phyloP scores from a whole-genome alignment of 1,284 basidiomycete genomes.

The Apiotrichum siamense region DNA sequence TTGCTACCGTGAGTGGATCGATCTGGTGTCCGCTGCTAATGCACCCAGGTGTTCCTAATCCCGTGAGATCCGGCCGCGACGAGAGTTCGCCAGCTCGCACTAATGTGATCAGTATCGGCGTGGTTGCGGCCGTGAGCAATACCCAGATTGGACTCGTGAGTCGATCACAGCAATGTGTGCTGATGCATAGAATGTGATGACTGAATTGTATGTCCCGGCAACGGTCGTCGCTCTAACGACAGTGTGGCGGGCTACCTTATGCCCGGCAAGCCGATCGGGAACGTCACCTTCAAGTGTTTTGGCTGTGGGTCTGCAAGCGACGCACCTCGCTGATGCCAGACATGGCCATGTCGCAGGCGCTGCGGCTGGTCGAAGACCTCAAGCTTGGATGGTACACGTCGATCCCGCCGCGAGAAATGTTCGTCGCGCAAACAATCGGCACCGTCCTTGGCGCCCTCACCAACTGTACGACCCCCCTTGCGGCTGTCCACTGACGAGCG shows the following conservation, averaged over 20 bases:
- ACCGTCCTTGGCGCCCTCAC: slow-evolving; percentile 50
- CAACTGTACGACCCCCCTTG: slow-evolving; percentile 33
- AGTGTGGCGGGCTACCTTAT: slow-evolving; percentile 50
- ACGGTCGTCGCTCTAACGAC: not conserved
- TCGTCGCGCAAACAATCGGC: slow-evolving; percentile 49
- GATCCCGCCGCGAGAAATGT: slow-evolving; percentile 49
- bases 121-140: slow-evolving; percentile 51
- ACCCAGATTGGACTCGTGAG: slow-evolving; percentile 48
- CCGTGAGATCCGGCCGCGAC: slow-evolving; percentile 37
- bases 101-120: slow-evolving; percentile 44
- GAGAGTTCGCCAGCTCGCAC: slow-evolving; percentile 14
- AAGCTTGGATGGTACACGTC: slow-evolving; percentile 50
- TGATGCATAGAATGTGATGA: slow-evolving; percentile 46
- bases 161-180: no score
- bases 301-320: slow-evolving; percentile 28
- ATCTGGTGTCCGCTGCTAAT: not conserved
- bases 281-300: slow-evolving; percentile 48
- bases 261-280: slow-evolving; percentile 52
- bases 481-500: not conserved
- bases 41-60: slow-evolving; percentile 37
- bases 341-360: slow-evolving; percentile 49
- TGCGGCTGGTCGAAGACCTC: slow-evolving; percentile 48
- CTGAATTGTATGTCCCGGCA: slow-evolving; percentile 44
- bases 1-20: slow-evolving; percentile 39
- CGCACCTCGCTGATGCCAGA: slow-evolving; percentile 32